Conservation (phyloP, 192 early-diverging fungal genomes). For the Linnemannia elongata region DNA sequence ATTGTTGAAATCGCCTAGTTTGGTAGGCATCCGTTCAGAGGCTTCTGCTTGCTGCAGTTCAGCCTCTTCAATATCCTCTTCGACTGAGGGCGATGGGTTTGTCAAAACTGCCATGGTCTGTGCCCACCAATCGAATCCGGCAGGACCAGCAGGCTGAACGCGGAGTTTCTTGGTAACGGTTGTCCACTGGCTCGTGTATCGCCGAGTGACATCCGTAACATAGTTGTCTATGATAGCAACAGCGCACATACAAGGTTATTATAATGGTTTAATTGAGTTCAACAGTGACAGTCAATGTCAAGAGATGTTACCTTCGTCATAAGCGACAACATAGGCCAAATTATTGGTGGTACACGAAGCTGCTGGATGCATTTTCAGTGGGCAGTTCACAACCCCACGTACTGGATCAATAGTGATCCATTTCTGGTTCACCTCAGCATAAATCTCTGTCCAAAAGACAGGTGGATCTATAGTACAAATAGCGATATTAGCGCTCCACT, state of each 20-base stretch:
- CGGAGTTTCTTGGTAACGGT: conserved; percentile 66
- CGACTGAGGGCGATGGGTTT: conserved; percentile 19
- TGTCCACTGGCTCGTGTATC: conserved; percentile 71
- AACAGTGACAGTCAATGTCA: background rate
- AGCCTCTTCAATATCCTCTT: conserved; percentile 63
- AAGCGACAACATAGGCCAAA: conserved; percentile 75
- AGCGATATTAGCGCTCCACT: background rate
- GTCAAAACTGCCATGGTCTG: conserved; percentile 41
- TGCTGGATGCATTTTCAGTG: conserved; percentile 69
- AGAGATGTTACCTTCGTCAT: conserved; percentile 57
- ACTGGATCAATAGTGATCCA: conserved; percentile 80
- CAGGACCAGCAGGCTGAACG: conserved; percentile 48
- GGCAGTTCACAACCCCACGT: conserved; percentile 62
- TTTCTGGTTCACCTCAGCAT: conserved; percentile 55
- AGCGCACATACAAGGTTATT: background rate
- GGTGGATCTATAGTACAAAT: conserved; percentile 54
- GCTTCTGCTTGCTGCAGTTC: conserved; percentile 59
- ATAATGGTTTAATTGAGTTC: background rate
- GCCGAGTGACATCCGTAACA: conserved; percentile 77
- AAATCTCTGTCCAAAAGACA: conserved; percentile 79
- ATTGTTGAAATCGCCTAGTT: conserved; percentile 82
- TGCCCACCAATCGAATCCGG: conserved; percentile 59
- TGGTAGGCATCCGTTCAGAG: conserved; percentile 82
- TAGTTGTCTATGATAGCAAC: conserved; percentile 39
- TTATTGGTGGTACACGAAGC: conserved; percentile 57